A percentile compares a stretch with the other conserved stretches of the same genome.
Evolutionary conservation across 352 stramenopile species (phyloP).

Genomic region (Phytophthora podocarpi): DNA sequence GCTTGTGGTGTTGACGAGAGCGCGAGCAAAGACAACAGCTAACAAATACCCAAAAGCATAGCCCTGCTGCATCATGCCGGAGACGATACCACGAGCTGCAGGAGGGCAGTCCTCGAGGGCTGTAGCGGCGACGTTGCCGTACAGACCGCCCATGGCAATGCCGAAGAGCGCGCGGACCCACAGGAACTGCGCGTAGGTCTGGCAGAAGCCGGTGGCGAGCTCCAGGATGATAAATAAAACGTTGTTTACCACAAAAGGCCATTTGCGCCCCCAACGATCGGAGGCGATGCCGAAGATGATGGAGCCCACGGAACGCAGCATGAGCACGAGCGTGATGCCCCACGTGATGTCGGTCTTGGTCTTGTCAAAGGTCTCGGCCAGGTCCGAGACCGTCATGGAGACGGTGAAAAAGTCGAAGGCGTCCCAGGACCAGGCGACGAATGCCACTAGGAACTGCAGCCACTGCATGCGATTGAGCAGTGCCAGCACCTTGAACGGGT

Average conservation of each 20-base stretch:
- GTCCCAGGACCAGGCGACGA: conserved; percentile 55
- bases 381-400: conserved; percentile 52
- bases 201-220: conserved; percentile 46
- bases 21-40: conserved; percentile 43
- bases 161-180: conserved; percentile 39
- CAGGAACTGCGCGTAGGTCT: conserved; percentile 47
- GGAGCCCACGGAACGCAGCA: conserved; percentile 49
- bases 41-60: conserved; percentile 53
- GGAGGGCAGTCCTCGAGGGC: conserved; percentile 50
- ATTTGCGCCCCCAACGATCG: conserved; percentile 52
- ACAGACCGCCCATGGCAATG: conserved; percentile 59
- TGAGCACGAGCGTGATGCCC: conserved; percentile 62
- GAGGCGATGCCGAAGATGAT: conserved; percentile 51
- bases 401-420: conserved; percentile 71
- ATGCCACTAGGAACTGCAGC: conserved; percentile 43
- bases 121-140: conserved; percentile 50
- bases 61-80: conserved; percentile 58
- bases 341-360: conserved; percentile 58
- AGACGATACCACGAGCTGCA: conserved; percentile 51
- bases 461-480: conserved; percentile 47
- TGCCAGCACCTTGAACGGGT: conserved; percentile 30
- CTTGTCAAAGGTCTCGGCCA: conserved; percentile 51
- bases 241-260: conserved; percentile 51
- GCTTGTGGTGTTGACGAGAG: conserved; percentile 46
- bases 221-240: conserved; percentile 50